Percentiles rank a stretch among this genome's conserved stretches.
phyloP scores from a whole-genome alignment of 2,329 filamentous ascomycete species.

The Talaromyces rugulosus region DNA sequence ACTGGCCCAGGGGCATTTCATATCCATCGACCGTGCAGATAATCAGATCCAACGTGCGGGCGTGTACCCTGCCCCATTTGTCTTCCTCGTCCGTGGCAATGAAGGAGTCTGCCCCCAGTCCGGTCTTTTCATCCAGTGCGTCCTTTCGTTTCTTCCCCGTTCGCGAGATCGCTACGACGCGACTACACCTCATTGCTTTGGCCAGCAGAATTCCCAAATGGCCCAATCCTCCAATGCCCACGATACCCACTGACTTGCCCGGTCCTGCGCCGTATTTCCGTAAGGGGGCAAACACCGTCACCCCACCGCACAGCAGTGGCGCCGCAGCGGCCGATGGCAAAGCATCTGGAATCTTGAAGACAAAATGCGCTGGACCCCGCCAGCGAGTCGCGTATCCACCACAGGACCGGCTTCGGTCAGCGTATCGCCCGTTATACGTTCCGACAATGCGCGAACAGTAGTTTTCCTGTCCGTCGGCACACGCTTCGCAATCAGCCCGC shows the following conservation, averaged over 20 bases:
- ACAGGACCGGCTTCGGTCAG: conserved; percentile 31
- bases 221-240: conserved; percentile 66
- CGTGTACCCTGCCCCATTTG: conserved; percentile 49
- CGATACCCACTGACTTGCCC: conserved; percentile 64
- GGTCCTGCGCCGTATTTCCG: conserved; percentile 55
- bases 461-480: conserved; percentile 34
- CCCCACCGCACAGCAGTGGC: conserved; percentile 35
- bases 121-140: conserved; percentile 33
- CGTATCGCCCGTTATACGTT: conserved; percentile 35
- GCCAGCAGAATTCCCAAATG: conserved; percentile 71
- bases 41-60: conserved; percentile 51
- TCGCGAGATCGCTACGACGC: conserved; percentile 54
- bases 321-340: conserved; percentile 28
- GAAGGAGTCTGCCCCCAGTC: conserved; percentile 52
- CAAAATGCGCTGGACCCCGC: conserved; percentile 32
- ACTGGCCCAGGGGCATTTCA: conserved; percentile 60
- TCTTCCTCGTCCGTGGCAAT: conserved; percentile 56
- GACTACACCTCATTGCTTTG: conserved; percentile 64
- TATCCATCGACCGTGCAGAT: conserved; percentile 55
- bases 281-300: conserved; percentile 52
- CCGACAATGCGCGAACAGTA: conserved; percentile 35
- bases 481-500: conserved; percentile 37
- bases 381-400: conserved; percentile 29
- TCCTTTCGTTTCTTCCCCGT: conserved; percentile 48
- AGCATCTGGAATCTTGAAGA: conserved; percentile 34